Evolutionary conservation across 805 yeast genomes (phyloP).

Genomic region (Komagataella pseudopastoris): DNA sequence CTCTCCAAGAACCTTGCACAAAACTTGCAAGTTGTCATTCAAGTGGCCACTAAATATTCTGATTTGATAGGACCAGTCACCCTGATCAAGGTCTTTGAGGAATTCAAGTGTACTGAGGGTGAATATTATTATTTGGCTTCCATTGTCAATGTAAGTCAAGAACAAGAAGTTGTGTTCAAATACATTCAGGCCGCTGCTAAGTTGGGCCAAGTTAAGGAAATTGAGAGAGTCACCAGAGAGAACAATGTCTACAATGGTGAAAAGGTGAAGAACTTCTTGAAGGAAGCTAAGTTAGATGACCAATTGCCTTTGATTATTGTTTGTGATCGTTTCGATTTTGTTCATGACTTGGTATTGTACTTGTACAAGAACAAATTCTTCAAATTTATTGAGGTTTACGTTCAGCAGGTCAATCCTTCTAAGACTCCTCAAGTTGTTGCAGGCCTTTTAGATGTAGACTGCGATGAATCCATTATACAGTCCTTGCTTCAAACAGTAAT

Average conservation of each 20-base stretch:
- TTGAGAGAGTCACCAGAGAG: conserved; percentile 90
- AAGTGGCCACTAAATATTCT: conserved; percentile 92
- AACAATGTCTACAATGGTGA: conserved; percentile 93
- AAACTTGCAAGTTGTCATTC: conserved; percentile 86
- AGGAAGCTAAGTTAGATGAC: conserved; percentile 86
- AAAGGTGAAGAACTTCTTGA: conserved; percentile 92
- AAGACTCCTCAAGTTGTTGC: conserved; percentile 96
- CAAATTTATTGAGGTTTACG: conserved; percentile 95
- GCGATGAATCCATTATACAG: conserved; percentile 84
- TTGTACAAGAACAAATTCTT: conserved; percentile 91
- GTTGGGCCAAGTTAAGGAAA: conserved; percentile 82
- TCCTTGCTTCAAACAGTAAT: conserved; percentile 69
- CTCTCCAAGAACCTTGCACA: conserved; percentile 67
- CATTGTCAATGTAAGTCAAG: conserved; percentile 86
- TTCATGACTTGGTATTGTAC: conserved; percentile 87
- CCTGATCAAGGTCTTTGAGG: conserved; percentile 85
- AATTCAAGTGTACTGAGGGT: conserved; percentile 85
- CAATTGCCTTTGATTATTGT: conserved; percentile 94
- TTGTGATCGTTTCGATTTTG: conserved; percentile 83
- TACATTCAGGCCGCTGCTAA: conserved; percentile 91
- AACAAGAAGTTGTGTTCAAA: conserved; percentile 89
- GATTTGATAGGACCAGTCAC: conserved; percentile 82
- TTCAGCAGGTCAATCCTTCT: conserved; percentile 93
- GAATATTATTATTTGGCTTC: conserved; percentile 87
- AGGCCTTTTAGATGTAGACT: conserved; percentile 91